These are phyloP conservation scores for Pythium folliculosum DNA, from an alignment of 352 stramenopile genomes.

Conservation along the genomic window DNA sequence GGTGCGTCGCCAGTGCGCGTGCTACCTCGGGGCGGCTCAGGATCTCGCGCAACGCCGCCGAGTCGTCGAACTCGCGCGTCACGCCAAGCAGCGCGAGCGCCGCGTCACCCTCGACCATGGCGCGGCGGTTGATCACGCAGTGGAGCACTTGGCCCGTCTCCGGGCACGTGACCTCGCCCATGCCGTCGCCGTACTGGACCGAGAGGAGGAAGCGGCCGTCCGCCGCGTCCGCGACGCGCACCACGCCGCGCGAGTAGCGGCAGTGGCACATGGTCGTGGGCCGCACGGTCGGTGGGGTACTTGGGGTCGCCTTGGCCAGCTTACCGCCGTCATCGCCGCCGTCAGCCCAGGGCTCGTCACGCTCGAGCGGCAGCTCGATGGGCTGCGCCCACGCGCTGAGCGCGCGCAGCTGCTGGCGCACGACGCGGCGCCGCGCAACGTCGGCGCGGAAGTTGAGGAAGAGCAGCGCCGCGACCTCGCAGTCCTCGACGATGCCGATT, in stretches of 20 bases:
- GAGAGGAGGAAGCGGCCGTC: neutral
- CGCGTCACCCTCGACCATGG: neutral
- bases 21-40: neutral
- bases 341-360: neutral
- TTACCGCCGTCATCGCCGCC: too few species aligned
- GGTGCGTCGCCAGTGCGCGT: neutral
- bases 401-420: constrained; percentile 41
- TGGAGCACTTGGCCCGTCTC: neutral
- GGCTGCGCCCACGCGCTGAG: constrained; percentile 15
- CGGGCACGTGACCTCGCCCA: neutral
- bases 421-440: constrained; percentile 29
- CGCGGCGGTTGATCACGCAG: neutral
- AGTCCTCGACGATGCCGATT: constrained; percentile 33
- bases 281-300: too few species aligned
- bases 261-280: neutral
- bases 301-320: too few species aligned
- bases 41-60: neutral
- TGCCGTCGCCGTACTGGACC: constrained; percentile 12
- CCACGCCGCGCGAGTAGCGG: constrained; percentile 2
- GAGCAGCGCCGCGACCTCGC: constrained; percentile 28
- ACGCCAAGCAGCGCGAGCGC: constrained; percentile 3
- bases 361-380: constrained; percentile 15
- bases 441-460: constrained; percentile 38
- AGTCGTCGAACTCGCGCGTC: neutral
- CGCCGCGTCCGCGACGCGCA: neutral